A percentile compares a stretch with the other conserved stretches of the same genome.
These are phyloP conservation scores for Sordaria brevicollis DNA, from an alignment of 495 filamentous ascomycete genomes.

Conservation along the genomic window DNA sequence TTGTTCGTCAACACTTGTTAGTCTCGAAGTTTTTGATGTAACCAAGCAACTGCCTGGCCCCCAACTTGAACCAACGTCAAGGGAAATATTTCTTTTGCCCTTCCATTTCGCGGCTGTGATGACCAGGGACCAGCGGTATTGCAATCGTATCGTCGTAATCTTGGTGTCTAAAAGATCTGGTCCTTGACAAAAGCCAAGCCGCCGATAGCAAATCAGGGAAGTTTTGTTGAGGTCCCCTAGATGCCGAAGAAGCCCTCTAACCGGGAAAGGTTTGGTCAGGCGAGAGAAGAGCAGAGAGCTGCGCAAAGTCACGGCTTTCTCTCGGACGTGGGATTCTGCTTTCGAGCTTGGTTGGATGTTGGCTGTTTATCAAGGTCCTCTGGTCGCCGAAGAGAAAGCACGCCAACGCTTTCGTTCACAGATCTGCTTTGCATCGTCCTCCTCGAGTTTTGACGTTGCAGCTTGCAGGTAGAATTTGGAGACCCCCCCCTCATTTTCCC, in stretches of 20 bases:
- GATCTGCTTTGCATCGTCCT: neutral
- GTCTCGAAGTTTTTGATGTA: neutral
- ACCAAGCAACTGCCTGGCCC: neutral
- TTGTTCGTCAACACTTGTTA: neutral
- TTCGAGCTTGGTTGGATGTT: neutral
- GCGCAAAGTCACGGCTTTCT: neutral
- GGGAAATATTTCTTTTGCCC: neutral
- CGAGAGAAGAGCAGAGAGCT: neutral
- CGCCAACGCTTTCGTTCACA: neutral
- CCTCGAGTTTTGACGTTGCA: neutral
- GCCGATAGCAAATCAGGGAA: neutral
- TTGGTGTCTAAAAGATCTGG: neutral
- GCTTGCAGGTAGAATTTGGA: neutral
- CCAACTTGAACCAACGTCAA: neutral
- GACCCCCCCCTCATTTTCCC: neutral
- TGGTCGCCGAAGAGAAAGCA: neutral
- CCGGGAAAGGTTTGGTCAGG: neutral
- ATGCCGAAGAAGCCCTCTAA: neutral
- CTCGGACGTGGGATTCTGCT: neutral
- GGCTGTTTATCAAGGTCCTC: neutral
- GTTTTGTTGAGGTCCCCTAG: neutral
- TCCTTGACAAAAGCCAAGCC: neutral
- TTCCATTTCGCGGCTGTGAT: neutral
- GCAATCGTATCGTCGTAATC: neutral
- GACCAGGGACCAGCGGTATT: neutral